Conservation (phyloP, 2,329 filamentous ascomycete genomes). For the Xylaria hypoxylon region DNA sequence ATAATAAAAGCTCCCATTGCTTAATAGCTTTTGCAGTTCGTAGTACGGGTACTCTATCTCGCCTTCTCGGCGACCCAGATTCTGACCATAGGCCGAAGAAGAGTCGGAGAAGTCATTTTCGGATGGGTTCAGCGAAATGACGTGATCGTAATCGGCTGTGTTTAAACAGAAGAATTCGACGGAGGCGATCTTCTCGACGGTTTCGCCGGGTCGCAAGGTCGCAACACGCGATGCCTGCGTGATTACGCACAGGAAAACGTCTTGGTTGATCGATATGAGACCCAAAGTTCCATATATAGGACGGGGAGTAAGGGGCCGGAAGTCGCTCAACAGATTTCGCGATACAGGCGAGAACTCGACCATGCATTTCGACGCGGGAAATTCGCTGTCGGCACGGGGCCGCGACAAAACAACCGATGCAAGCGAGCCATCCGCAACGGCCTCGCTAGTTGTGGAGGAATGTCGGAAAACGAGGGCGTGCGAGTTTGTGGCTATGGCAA, state of each 20-base stretch:
- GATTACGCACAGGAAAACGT: conserved; percentile 92
- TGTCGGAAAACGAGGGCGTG: conserved; percentile 89
- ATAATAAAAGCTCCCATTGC: conserved; percentile 97
- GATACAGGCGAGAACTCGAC: conserved; percentile 82
- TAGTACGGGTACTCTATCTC: conserved; percentile 87
- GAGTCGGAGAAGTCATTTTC: conserved; percentile 63
- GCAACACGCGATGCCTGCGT: conserved; percentile 83
- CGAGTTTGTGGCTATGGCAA: conserved; percentile 83
- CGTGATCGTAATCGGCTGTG: conserved; percentile 84
- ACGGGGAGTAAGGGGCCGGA: conserved; percentile 78
- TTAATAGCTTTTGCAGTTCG: conserved; percentile 89
- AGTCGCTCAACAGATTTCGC: conserved; percentile 77
- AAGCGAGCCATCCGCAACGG: conserved; percentile 68
- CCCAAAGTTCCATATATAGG: conserved; percentile 88
- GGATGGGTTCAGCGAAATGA: conserved; percentile 67
- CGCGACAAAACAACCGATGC: conserved; percentile 63
- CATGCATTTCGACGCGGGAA: conserved; percentile 75
- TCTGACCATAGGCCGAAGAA: conserved; percentile 61
- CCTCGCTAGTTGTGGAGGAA: conserved; percentile 72
- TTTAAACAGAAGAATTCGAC: conserved; percentile 96
- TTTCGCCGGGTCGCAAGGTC: conserved; percentile 86
- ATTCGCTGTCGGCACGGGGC: conserved; percentile 57
- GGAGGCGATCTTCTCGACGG: conserved; percentile 84
- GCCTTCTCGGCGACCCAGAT: conserved; percentile 73
- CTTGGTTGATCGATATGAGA: conserved; percentile 82